A percentile compares a stretch with the other conserved stretches of the same genome.
phyloP scores from a whole-genome alignment of 1,139 yeast genomes.

The Suhomyces terraborum region DNA sequence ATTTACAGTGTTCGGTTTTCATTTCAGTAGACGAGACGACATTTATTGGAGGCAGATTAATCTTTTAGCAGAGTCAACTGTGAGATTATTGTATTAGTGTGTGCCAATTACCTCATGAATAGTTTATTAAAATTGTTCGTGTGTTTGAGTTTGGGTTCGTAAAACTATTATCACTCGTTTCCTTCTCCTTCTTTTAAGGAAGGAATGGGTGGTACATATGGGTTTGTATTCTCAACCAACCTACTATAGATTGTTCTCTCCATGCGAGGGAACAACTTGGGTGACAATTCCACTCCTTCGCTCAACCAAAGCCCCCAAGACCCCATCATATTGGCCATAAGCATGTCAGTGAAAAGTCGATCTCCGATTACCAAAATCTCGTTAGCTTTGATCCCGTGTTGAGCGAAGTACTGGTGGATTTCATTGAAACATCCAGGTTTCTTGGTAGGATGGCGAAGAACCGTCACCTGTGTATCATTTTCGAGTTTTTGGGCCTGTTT shows the following conservation, averaged over 20 bases:
- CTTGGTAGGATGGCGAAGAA: constrained; percentile 74
- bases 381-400: constrained; percentile 51
- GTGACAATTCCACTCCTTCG: constrained; percentile 68
- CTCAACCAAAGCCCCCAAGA: constrained; percentile 81
- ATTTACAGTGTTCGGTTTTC: too few relatives aligned
- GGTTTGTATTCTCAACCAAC: neutral
- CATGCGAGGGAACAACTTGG: constrained; percentile 50
- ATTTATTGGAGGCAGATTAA: too few relatives aligned
- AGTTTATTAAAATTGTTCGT: too few relatives aligned
- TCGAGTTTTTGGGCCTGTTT: constrained; percentile 70
- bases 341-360: constrained; percentile 82
- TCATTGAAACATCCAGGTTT: constrained; percentile 89
- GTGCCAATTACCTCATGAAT: too few relatives aligned
- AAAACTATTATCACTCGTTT: too few relatives aligned
- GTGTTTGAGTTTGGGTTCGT: too few relatives aligned
- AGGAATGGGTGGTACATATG: neutral
- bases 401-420: constrained; percentile 58
- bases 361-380: constrained; percentile 90
- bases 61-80: too few relatives aligned
- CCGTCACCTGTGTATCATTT: constrained; percentile 69
- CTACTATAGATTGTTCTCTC: constrained; percentile 37
- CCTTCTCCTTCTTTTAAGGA: neutral
- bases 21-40: too few relatives aligned
- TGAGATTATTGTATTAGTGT: too few relatives aligned
- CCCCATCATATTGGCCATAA: constrained; percentile 95